Conservation (phyloP, 441 rosid genomes). For the Gossypium davidsonii region DNA sequence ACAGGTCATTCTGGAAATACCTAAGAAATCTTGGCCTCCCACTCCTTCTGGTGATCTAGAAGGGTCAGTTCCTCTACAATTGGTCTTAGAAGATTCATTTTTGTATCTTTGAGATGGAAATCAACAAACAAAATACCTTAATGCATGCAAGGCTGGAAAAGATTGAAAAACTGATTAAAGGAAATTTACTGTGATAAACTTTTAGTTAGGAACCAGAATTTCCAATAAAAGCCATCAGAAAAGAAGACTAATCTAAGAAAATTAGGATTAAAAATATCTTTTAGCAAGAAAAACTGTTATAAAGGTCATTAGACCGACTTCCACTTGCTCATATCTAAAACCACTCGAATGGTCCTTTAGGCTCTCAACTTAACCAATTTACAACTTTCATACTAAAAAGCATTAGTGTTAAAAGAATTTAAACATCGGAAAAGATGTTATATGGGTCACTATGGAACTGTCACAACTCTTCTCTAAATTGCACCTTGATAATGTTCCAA, state of each 20-base stretch:
- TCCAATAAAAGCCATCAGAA: neutral
- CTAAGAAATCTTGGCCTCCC: constrained; percentile 59
- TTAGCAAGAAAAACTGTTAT: neutral
- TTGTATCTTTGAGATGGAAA: constrained; percentile 38
- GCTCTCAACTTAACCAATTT: neutral
- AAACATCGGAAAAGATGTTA: neutral
- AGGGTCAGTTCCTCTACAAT: constrained; percentile 44
- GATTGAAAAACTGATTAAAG: constrained; percentile 4
- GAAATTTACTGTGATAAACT: neutral
- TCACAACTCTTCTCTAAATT: neutral
- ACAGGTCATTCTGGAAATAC: constrained; percentile 24
- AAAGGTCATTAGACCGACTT: neutral
- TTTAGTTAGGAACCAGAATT: neutral
- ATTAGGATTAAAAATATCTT: neutral
- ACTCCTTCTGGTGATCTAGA: constrained; percentile 57
- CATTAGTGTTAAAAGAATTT: neutral
- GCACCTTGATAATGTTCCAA: neutral
- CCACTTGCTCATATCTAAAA: neutral
- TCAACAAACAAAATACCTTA: neutral
- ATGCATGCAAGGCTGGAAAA: constrained; percentile 1
- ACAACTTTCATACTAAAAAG: neutral
- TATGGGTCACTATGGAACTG: neutral
- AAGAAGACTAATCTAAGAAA: neutral
- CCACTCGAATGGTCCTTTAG: neutral
- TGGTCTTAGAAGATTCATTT: constrained; percentile 52